Conservation (phyloP, 2,329 filamentous ascomycete species). For the Aspergillus fijiensis region DNA sequence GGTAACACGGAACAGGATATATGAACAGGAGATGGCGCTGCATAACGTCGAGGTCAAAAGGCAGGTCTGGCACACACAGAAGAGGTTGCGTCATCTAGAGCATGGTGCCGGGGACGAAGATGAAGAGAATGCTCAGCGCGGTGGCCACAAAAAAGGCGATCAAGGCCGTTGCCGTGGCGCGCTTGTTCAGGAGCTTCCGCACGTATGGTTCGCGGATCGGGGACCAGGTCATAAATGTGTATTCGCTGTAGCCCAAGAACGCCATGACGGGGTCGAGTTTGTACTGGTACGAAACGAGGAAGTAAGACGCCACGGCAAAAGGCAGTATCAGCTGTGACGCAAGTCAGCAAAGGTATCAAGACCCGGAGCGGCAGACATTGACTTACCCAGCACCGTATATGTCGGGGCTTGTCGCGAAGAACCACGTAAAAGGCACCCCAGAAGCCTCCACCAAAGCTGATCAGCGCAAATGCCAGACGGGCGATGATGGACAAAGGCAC, state of each 20-base stretch:
- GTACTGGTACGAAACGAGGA: constrained; percentile 89
- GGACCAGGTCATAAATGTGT: constrained; percentile 91
- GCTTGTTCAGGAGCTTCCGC: constrained; percentile 77
- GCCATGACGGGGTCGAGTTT: constrained; percentile 90
- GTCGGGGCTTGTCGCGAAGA: constrained; percentile 74
- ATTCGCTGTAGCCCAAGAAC: constrained; percentile 87
- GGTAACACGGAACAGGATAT: neutral
- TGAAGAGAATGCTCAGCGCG: constrained; percentile 84
- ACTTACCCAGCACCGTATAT: constrained; percentile 80
- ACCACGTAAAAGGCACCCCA: constrained; percentile 94
- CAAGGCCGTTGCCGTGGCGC: constrained; percentile 75
- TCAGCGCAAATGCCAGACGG: constrained; percentile 78
- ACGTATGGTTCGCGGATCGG: constrained; percentile 88
- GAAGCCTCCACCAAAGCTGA: constrained; percentile 85
- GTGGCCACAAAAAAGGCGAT: constrained; percentile 75
- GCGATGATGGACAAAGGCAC: constrained; percentile 88
- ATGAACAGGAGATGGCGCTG: neutral
- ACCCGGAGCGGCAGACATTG: neutral
- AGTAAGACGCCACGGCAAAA: constrained; percentile 87
- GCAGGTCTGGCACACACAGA: neutral
- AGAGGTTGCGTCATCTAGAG: constrained; percentile 28
- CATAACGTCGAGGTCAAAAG: neutral
- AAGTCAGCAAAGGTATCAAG: constrained; percentile 20
- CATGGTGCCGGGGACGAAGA: constrained; percentile 80
- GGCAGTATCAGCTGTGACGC: constrained; percentile 69